Evolutionary conservation across 441 rosid species (phyloP), one percentile per base, ranked within the genome.

Genomic region (Populus hybrid): DNA sequence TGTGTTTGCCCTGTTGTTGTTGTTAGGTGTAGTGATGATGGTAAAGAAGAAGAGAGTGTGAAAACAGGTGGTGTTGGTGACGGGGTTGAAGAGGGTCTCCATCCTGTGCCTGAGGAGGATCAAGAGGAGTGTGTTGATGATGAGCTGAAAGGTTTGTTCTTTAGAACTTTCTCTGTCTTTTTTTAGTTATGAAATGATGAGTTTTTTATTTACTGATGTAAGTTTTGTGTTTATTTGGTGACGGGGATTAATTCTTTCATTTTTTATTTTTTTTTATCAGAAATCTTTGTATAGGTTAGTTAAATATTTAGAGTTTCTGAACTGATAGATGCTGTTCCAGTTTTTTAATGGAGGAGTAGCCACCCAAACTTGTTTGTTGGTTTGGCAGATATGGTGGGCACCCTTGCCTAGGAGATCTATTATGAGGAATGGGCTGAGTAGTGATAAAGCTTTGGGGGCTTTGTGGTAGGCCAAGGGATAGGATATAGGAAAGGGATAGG

Each of bases 1-100:
- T 89, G 97, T 69, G 87, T 88, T 71, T 92, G 97, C 75, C 97
- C 97, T 0, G 93, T 92, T 79, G 84, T 92, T 21, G 94, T 86
- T 20, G 91, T 88, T 38, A 83, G 92, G 32, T 86, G 71, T 16
- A 85, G 79, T 0, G 90, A 87, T 67, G 85, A 86, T 0, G 77
- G 85, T 23, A 76, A 46, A 0, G 77, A 23, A 4, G 84, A 76
- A 6, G 89, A 77, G 21, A 83, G n/a, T 0, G 80, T 77, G 76
- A 78, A 42, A 32, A 86, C 63, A 67, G 73, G 78, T 32, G 83
- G 79, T 18, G 34, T 70, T 34, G 81, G 18, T 46, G 20, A 67
- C 4, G 78, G 35, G 14, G 74, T 46, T 63, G 89, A 82, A 32
- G 81, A 77, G 30, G 85, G 77, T 57, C 88, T 90, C 70, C 81